phyloP scores from a whole-genome alignment of 306 rosid species.

The Casuarina cunninghamiana region DNA sequence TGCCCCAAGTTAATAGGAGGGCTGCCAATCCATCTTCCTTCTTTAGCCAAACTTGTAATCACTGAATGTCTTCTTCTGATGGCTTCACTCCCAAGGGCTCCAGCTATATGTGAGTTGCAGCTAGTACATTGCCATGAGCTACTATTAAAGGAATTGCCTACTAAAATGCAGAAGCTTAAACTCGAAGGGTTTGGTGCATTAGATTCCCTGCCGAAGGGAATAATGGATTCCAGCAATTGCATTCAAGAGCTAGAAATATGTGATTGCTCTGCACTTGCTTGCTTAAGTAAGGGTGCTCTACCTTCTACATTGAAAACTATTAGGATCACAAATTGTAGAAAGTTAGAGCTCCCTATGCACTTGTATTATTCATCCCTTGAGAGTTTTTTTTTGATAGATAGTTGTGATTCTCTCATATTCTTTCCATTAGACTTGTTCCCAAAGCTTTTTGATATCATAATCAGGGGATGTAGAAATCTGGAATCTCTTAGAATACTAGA shows the following conservation, averaged over 20 bases:
- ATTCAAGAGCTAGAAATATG: neutral
- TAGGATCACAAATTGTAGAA: neutral
- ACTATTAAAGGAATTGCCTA: no score
- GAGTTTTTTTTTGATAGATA: neutral
- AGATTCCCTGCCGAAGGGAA: neutral
- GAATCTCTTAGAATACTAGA: neutral
- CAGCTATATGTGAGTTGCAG: no score
- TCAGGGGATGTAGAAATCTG: constrained; percentile 14
- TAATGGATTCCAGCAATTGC: neutral
- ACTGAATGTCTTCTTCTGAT: no score
- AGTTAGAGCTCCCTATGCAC: neutral
- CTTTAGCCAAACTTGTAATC: no score
- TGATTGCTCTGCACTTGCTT: neutral
- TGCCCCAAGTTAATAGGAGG: no score
- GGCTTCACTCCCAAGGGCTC: no score
- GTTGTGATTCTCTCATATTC: neutral
- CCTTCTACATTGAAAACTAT: neutral
- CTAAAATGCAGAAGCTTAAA: no score
- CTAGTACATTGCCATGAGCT: no score
- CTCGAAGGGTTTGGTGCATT: no score
- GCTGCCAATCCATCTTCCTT: no score
- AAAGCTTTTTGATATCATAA: neutral
- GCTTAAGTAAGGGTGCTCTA: neutral
- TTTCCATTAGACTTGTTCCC: constrained; percentile 12
- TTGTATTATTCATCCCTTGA: neutral